Conservation (phyloP, 306 rosid genomes). For the Medicago lupulina region DNA sequence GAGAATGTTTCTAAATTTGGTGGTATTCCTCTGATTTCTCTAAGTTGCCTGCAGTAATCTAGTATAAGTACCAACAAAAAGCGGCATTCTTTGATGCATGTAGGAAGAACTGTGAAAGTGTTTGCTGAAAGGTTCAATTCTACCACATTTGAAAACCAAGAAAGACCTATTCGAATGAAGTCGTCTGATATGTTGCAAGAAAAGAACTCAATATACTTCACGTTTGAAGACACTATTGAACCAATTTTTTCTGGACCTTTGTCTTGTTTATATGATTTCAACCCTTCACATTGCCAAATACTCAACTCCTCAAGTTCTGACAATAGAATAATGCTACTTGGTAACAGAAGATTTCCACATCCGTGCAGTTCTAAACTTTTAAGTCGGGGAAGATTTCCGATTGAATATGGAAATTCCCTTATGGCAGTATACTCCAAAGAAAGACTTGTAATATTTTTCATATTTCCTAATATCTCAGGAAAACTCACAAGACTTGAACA, state of each 20-base stretch:
- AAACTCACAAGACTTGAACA: neutral
- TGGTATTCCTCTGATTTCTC: constrained; percentile 16
- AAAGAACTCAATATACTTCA: neutral
- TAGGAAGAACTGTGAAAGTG: constrained; percentile 2
- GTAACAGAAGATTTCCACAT: constrained; percentile 17
- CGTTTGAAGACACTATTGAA: neutral
- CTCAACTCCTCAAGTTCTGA: constrained; percentile 16
- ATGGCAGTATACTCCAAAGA: constrained; percentile 21
- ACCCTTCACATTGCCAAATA: constrained; percentile 16
- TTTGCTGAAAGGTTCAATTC: neutral
- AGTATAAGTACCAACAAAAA: neutral
- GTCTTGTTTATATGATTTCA: neutral
- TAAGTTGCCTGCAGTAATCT: constrained; percentile 1
- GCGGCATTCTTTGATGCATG: constrained; percentile 1
- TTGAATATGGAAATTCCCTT: neutral
- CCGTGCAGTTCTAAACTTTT: neutral
- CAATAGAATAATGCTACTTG: neutral
- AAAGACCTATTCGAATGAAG: neutral
- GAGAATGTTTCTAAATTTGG: constrained; percentile 23
- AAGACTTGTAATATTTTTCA: constrained; percentile 1
- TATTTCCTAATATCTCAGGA: neutral
- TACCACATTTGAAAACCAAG: constrained; percentile 1
- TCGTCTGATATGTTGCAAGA: constrained; percentile 11
- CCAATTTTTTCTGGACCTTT: neutral
- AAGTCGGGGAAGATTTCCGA: neutral